Conservation (phyloP, 2,329 filamentous ascomycete species). For the Ceratocystis cubensis region DNA sequence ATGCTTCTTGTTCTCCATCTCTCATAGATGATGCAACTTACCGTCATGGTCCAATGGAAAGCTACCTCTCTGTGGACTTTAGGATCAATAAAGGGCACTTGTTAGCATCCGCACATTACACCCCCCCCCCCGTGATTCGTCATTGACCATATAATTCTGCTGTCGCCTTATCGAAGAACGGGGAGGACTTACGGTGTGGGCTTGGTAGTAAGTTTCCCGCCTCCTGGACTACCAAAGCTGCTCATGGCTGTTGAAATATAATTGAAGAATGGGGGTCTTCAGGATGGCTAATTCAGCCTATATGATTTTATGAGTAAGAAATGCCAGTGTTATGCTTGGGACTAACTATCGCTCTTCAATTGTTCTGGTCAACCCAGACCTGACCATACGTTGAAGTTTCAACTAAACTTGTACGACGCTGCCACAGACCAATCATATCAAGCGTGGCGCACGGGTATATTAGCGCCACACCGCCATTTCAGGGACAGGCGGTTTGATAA, state of each 20-base stretch:
- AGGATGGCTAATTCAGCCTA: too few relatives aligned
- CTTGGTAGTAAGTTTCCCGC: constrained; percentile 47
- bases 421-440: constrained; percentile 11
- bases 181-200: constrained; percentile 52
- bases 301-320: too few relatives aligned
- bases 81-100: background rate
- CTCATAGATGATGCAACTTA: constrained; percentile 25
- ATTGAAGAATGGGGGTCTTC: background rate
- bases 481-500: background rate
- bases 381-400: constrained; percentile 4
- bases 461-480: constrained; percentile 13
- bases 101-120: background rate
- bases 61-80: constrained; percentile 75
- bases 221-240: constrained; percentile 59
- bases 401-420: constrained; percentile 8
- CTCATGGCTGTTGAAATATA: constrained; percentile 34
- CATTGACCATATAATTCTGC: background rate
- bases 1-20: background rate
- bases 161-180: background rate
- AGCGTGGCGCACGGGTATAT: constrained; percentile 10
- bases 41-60: constrained; percentile 94
- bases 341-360: background rate
- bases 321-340: too few relatives aligned
- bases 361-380: background rate
- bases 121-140: too few relatives aligned